Evolutionary conservation across 2,329 filamentous ascomycete species (phyloP), one percentile per base, ranked within the genome.

Genomic region (Shiraia sp.): DNA sequence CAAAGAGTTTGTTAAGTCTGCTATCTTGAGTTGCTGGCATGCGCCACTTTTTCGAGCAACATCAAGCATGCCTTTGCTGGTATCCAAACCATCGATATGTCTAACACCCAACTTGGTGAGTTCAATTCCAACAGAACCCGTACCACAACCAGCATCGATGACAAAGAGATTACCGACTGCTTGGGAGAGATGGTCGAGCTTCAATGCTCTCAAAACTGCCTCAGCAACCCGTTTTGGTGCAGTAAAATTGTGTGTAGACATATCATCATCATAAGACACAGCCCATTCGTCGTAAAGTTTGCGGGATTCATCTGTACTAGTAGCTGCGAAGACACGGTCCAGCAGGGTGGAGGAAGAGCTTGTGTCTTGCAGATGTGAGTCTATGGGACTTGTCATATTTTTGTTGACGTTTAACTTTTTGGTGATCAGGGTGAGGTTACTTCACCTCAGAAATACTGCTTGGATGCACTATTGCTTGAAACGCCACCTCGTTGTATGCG

Each of bases 141-240:
- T 81, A 3, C 79, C 79, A 42, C 78, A 80, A n/a, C 79, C 79
- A 15, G 78, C 78, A 44, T 81, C 79, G 0, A 79, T 70, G 40
- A 81, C 74, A 2, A 50, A 39, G 6, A 61, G 56, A 13, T 59
- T 51, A 14, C 60, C 44, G 8, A 56, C 29, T 6, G 52, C 24
- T 12, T 28, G 28, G 4, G 41, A 40, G 19, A 57, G 42, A 26
- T 58, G 42, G 31, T 52, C 53, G 12, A 51, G 33, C 16, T 47
- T 55, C 8, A 57, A 25, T 2, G 40, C 49, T 2, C 53, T 32
- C 10, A 47, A 36, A 9, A 57, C 49, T 3, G 49, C 42, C 47
- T 57, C 45, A 0, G 59, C 73, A 12, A 68, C 65, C 10, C 73
- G 58, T 1, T 61, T 54, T 0, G 74, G 75, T 2, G 69, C 71